Evolutionary conservation across 805 yeast genomes (phyloP).

Genomic region (Pichia thaimueangensis): DNA sequence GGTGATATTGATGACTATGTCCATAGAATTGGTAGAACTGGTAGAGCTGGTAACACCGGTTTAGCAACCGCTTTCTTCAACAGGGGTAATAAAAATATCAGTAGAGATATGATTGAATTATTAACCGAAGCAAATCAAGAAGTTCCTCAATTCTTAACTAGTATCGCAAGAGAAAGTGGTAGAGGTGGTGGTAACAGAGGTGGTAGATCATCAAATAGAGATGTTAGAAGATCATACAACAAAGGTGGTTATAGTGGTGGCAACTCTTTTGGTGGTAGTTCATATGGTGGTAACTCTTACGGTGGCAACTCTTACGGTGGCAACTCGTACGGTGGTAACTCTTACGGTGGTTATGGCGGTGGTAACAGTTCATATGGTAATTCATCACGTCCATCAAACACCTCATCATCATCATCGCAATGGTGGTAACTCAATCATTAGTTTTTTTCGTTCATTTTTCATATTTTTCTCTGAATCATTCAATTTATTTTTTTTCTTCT

Average conservation of each 20-base stretch:
- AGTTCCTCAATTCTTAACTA: constrained; percentile 81
- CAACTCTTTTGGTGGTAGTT: constrained; percentile 21
- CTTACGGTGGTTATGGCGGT: constrained; percentile 21
- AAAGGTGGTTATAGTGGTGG: constrained; percentile 22
- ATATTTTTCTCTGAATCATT: constrained; percentile 8
- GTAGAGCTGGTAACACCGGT: constrained; percentile 99
- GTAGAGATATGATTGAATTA: constrained; percentile 79
- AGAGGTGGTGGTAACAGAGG: constrained; percentile 47
- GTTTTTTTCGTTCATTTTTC: constrained; percentile 5
- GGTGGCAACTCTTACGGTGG: constrained; percentile 24
- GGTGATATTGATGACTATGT: constrained; percentile 97
- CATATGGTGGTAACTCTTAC: constrained; percentile 23
- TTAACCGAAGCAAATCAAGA: constrained; percentile 96
- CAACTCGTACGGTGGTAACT: constrained; percentile 31
- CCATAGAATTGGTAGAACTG: constrained; percentile 99
- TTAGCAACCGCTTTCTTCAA: constrained; percentile 97
- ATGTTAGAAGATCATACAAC: constrained; percentile 15
- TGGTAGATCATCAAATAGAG: constrained; percentile 17
- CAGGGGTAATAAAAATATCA: constrained; percentile 88
- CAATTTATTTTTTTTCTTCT: not conserved
- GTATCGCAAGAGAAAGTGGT: constrained; percentile 71
- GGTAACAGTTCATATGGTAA: constrained; percentile 22
- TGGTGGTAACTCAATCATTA: constrained; percentile 26
- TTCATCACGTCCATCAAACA: constrained; percentile 11
- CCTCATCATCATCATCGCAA: constrained; percentile 21